Base-by-base conservation (phyloP, 176 grass and related monocot species). In the Pharus latifolius region DNA sequence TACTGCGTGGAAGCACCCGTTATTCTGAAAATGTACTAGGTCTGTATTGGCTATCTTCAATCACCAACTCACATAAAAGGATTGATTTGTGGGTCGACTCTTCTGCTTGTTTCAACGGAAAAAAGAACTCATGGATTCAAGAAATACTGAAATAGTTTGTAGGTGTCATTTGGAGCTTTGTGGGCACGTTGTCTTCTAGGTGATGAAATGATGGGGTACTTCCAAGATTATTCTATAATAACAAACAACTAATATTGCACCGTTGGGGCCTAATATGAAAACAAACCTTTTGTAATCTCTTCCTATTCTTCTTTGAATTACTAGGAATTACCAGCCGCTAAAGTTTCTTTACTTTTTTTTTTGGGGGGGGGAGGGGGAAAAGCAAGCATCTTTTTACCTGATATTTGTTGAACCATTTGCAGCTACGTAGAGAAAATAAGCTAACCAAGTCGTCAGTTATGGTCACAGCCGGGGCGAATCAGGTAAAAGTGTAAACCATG, bases 381-480 rank as follows among this genome's bases (percentile, higher is more conserved):
- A n/a, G n/a, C n/a, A n/a, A n/a, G 1, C 5, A 27, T 71, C 65
- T 60, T 6, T 49, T 66, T 65, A 30, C 41, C 44, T 84, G 26
- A 84, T 67, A 15, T 78, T 60, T 51, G 26, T n/a, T 49, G 6
- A 34, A 51, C 16, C 48, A 25, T 61, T 78, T 84, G 79, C 79
- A 99, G 96, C 47, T 99, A 67, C 47, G 18, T 6, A 87, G 30
- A 19, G 96, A 99, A 81, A 99, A 99, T 64, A 95, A 95, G 52
- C 78, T 95, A 67, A 86, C 49, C 1, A 95, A 99, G 40, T 95
- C 90, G 29, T 88, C 87, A 17, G 82, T 99, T 78, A 94, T 99
- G 96, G 96, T 99, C 24, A 99, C 96, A 5, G 87, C 90, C 51
- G 96, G 90, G 46, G 90, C 96, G 90, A 99, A 99, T 86, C 90